These are phyloP conservation scores for Penicillium ochrochloron DNA, from an alignment of 495 filamentous ascomycete genomes.

Conservation along the genomic window DNA sequence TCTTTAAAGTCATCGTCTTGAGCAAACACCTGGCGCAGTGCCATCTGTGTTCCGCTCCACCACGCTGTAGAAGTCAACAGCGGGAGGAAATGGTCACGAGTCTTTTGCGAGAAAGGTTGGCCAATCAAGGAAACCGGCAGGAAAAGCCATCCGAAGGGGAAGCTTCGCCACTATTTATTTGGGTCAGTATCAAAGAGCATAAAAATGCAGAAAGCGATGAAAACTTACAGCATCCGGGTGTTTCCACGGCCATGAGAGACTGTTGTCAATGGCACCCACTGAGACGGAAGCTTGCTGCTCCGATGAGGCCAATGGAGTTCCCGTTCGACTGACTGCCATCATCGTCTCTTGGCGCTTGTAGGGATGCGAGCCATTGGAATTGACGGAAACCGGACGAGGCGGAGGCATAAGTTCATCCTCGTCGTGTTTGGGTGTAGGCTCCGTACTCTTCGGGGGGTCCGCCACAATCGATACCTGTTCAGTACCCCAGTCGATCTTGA, in stretches of 20 bases:
- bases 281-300: constrained; percentile 65
- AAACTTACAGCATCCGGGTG: constrained; percentile 85
- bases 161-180: constrained; percentile 70
- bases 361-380: constrained; percentile 57
- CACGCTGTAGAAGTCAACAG: constrained; percentile 90
- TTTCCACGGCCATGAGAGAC: constrained; percentile 98
- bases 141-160: constrained; percentile 98
- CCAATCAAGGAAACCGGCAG: constrained; percentile 95
- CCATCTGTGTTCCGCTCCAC: constrained; percentile 94
- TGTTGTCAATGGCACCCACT: constrained; percentile 96
- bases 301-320: constrained; percentile 53
- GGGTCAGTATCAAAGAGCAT: constrained; percentile 26
- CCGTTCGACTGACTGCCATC: constrained; percentile 69
- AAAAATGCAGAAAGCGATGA: not conserved
- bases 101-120: constrained; percentile 91
- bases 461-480: constrained; percentile 83
- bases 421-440: constrained; percentile 43
- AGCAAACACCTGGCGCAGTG: constrained; percentile 80
- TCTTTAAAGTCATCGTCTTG: constrained; percentile 96
- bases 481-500: constrained; percentile 85
- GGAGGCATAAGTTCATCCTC: constrained; percentile 60
- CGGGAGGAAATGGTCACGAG: constrained; percentile 90
- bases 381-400: constrained; percentile 59
- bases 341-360: constrained; percentile 84
- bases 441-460: constrained; percentile 74